Evolutionary conservation across 2,329 filamentous ascomycete species (phyloP).

Genomic region (Aquanectria penicillioides): DNA sequence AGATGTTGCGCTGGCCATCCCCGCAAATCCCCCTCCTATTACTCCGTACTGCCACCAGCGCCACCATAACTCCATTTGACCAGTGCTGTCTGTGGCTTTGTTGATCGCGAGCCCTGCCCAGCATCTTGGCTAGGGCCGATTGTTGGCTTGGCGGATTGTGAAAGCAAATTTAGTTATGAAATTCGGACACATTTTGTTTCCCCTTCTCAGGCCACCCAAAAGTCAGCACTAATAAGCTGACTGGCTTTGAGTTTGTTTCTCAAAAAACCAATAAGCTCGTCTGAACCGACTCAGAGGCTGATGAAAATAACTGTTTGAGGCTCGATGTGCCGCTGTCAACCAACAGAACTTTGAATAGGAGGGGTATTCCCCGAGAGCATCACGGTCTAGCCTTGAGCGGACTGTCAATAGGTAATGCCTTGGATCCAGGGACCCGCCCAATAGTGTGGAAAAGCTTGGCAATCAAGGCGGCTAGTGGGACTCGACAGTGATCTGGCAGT

Average conservation of each 20-base stretch:
- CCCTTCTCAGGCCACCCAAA: background rate
- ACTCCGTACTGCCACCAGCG: background rate
- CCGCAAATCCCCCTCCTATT: too few relatives aligned
- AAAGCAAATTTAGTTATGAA: background rate
- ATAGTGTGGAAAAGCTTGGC: too few relatives aligned
- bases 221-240: background rate
- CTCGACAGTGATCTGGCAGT: too few relatives aligned
- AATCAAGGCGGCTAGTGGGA: too few relatives aligned
- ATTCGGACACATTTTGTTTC: background rate
- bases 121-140: background rate
- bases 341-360: background rate
- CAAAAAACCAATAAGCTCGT: background rate
- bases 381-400: too few relatives aligned
- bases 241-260: background rate
- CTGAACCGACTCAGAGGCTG: background rate
- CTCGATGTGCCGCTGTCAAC: background rate
- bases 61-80: background rate
- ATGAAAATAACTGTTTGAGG: background rate
- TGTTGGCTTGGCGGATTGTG: constrained; percentile 5
- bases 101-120: too few relatives aligned
- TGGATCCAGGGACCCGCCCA: too few relatives aligned
- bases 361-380: too few relatives aligned
- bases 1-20: too few relatives aligned
- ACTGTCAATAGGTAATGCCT: too few relatives aligned
- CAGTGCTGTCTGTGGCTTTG: background rate